Base-by-base conservation (phyloP, 2,329 filamentous ascomycete species). In the Thelonectria olida region DNA sequence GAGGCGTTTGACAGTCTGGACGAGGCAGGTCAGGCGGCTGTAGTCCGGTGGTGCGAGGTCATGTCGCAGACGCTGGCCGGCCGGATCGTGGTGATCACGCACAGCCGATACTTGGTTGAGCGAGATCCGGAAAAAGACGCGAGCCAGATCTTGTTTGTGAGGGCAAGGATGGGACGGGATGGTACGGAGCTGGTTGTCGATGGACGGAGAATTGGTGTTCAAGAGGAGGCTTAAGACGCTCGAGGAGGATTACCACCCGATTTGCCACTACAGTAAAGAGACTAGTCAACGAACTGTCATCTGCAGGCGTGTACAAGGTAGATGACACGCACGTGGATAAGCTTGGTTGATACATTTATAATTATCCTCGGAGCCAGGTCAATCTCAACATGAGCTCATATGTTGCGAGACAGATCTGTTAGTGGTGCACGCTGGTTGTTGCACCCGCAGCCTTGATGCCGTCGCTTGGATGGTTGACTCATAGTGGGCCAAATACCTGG, bases 1-100 rank as follows among this genome's bases (percentile, higher is more conserved):
- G 68, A 70, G 34, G 64, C 63, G 1, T 69, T 71, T 58, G 67
- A 70, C 2, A 67, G 48, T 5, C 36, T 70, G 9, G 66, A 71
- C 1, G 47, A 62, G 10, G 58, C 57, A 0, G 67, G 67, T 1
- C 65, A 69, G 23, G 67, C 49, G 2, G 67, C 67, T 48, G 54
- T 64, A 19, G 49, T 66, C 9, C 63, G 50, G 42, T 69, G 61
- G 66, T 63, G 63, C 5, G 20, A 22, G 2, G 22, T 68, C 1
- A 63, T 70, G 54, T 60, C 47, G 3, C 60, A 62, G 38, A 56
- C 34, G 2, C 28, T 59, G 12, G 60, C 41, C 4, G 53, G 57
- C 10, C 69, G 63, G 67, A 54, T 69, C 8, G 22, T 70, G 5
- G 53, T 70, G 17, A 62, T 67, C 4, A 70, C 67, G 12, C 64